Percentiles rank a stretch among this genome's conserved stretches.
These are phyloP conservation scores for Fusarium oxysporum DNA, from an alignment of 2,329 filamentous ascomycete species.

Conservation along the genomic window DNA sequence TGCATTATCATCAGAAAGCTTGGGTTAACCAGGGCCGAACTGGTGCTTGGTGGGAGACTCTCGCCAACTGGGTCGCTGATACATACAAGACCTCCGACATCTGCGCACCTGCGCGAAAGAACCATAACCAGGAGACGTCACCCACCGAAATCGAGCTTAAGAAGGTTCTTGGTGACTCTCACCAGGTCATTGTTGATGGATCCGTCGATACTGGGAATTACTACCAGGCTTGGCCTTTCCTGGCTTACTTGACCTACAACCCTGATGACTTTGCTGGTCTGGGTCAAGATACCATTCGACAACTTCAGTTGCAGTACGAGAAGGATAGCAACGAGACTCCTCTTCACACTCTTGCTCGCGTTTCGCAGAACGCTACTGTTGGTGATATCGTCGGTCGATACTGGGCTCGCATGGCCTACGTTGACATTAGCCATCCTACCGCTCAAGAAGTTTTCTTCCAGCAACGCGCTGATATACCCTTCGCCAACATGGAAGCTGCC, in stretches of 20 bases:
- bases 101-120: slow-evolving; percentile 54
- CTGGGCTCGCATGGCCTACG: slow-evolving; percentile 66
- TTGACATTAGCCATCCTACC: slow-evolving; percentile 60
- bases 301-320: slow-evolving; percentile 58
- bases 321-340: slow-evolving; percentile 61
- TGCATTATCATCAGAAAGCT: slow-evolving; percentile 58
- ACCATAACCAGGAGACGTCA: slow-evolving; percentile 50
- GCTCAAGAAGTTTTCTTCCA: slow-evolving; percentile 53
- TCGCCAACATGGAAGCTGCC: slow-evolving; percentile 55
- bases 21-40: slow-evolving; percentile 60
- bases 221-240: slow-evolving; percentile 64
- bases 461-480: slow-evolving; percentile 53
- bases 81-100: slow-evolving; percentile 59
- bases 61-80: slow-evolving; percentile 63
- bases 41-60: slow-evolving; percentile 63
- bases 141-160: slow-evolving; percentile 55
- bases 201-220: slow-evolving; percentile 57
- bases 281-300: slow-evolving; percentile 55
- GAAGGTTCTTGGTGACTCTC: slow-evolving; percentile 60
- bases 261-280: slow-evolving; percentile 57
- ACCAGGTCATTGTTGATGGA: slow-evolving; percentile 62
- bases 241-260: slow-evolving; percentile 62
- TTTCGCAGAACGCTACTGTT: slow-evolving; percentile 49
- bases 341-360: slow-evolving; percentile 57
- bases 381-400: slow-evolving; percentile 60